Evolutionary conservation across 768 basidiomycete genomes (phyloP), one percentile per base, ranked within the genome.

Genomic region (Clavaria fumosa): DNA sequence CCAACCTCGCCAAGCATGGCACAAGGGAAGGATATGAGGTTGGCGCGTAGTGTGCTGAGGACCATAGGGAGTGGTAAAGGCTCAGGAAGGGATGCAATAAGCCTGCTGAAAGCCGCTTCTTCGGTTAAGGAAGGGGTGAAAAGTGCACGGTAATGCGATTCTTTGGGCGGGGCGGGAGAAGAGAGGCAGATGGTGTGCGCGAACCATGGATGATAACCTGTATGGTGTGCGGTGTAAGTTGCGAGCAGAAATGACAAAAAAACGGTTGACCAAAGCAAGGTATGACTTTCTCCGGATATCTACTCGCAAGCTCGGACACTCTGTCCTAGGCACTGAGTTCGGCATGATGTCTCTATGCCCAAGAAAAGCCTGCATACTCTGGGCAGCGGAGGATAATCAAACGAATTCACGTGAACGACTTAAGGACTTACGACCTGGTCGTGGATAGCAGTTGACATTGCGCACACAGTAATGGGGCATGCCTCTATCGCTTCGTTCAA

Each of bases 121-220:
- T 61, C 53, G 5, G 57, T 50, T 18, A 47, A 23, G 39, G 38
- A 35, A 19, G 45, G 53, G 24, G 37, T 40, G 47, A 95, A 80
- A 23, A 96, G 65, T 3, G 50, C 50, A 12, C 66, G 55, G 57
- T 95, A 97, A 57, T 97, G 93, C 10, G 64, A 61, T 45, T 72
- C 69, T 51, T 79, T 90, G 15, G 69, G 62, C 20, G 54, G 42
- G 6, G 31, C 45, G 10, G 55, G 49, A n/a, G n/a, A n/a, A 34
- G 47, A 53, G 38, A 69, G 48, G 21, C 79, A 68, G 48, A 95
- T 84, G 44, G 66, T 66, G 54, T 95, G 75, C 2, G 78, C 68
- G 57, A 84, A 91, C 93, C 93, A 96, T 2, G 93, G 93, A 53
- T 96, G 93, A 50, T 88, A 77, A 31, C 91, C 85, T 89, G 48